Evolutionary conservation across 805 yeast species (phyloP), one percentile per base, ranked within the genome.

Genomic region (Saccharomycopsis capsularis): DNA sequence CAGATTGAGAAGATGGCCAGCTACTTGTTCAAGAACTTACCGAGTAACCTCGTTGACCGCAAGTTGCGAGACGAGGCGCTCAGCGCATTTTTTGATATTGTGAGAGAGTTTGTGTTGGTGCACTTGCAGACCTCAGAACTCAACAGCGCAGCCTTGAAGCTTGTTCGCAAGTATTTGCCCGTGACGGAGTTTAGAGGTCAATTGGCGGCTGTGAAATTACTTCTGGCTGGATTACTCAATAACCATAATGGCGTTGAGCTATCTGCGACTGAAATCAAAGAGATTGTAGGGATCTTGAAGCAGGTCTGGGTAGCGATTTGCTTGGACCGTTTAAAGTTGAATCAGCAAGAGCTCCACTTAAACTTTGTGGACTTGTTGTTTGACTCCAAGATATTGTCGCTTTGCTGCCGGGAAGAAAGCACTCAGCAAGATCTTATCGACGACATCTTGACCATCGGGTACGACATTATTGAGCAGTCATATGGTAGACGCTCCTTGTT

Each of bases 401-500:
- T 19, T 7, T 53, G 45, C 19, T 11, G 16, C n/a, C 23, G 13
- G 9, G 16, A 22, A 9, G 13, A 30, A 15, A 13, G 15, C 4
- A 38, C 21, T 19, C 24, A 38, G 24, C 43, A 44, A n/a, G 15
- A 25, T 1, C 13, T 21, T 24, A 15, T 29, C 18, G 25, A 41
- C 15, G 30, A 21, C 23, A 39, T 51, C 18, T 44, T 34, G 24
- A 54, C 48, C 18, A 68, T 78, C 46, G 69, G 76, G 1, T 42
- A 55, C 13, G 70, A 76, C 1, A 68, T 82, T 2, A 65, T 81
- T 25, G 55, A 58, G 1, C 71, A 74, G 41, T 66, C 86, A 0
- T 70, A 60, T 47, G 81, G 85, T 0, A 74, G 95, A 62, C 76
- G 95, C 55, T 72, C 84, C 2, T 64, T 89, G 5, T 63, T 87